Evolutionary conservation across 2,329 filamentous ascomycete genomes (phyloP), one percentile per base, ranked within the genome.

Genomic region (Knufia fluminis): DNA sequence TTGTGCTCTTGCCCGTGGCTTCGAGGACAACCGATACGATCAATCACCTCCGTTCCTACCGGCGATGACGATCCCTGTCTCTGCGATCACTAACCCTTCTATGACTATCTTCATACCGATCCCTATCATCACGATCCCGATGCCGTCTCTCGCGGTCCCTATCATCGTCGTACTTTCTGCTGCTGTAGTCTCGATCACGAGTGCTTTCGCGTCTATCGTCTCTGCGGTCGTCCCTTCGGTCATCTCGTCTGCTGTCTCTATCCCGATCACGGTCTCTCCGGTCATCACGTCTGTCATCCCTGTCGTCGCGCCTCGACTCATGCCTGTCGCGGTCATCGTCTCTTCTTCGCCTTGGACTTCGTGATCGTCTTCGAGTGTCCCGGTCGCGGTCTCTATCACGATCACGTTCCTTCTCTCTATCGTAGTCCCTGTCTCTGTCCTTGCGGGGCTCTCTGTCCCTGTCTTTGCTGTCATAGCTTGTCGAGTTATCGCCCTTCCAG

Each of bases 341-440:
- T 38, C 43, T 40, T 55, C 20, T 46, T 58, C 54, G 43, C 54
- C 16, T 6, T 6, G 33, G 33, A 36, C 33, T 36, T 16, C 33
- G 9, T 14, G 33, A 36, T 6, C 33, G 33, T 36, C 33, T 7
- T 36, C 33, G 33, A 17, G n/a, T n/a, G 33, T 36, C 33, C n/a
- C 33, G 33, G 7, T 36, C 33, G n/a, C 33, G 33, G 36, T 61
- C 59, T 46, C 64, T 51, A 19, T 40, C 14, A 4, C 38, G 17
- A 41, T 41, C 38, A 24, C 38, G 19, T n/a, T 26, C 40, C n/a
- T 16, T 43, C 3, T 48, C 49, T 17, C 56, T 52, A 23, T 59
- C 54, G 2, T 48, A 52, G 24, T 52, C 53, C 20, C 56, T 28
- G 38, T 61, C 59, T 46, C 64, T 57, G 32, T 65, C 59, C 32